These are phyloP conservation scores for Ramularia collo-cygni DNA, from an alignment of 2,329 filamentous ascomycete species.

Conservation along the genomic window DNA sequence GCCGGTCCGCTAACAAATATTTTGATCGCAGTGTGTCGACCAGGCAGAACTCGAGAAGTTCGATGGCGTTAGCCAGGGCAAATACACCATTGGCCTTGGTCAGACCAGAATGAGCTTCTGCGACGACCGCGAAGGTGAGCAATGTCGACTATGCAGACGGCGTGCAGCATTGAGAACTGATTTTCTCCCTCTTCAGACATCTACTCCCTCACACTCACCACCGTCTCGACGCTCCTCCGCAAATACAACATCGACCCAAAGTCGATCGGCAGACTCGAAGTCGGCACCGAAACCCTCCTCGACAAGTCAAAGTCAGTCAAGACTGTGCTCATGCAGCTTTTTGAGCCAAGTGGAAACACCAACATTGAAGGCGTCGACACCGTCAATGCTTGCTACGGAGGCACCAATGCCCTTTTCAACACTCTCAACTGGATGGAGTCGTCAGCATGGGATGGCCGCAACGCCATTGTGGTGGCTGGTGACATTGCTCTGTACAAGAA, in stretches of 20 bases:
- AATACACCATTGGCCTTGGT: conserved; percentile 50
- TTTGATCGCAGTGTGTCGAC: conserved; percentile 42
- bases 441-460: conserved; percentile 47
- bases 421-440: conserved; percentile 49
- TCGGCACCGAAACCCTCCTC: conserved; percentile 48
- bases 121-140: conserved; percentile 46
- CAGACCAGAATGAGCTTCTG: conserved; percentile 52
- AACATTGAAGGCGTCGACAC: conserved; percentile 50
- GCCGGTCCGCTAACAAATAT: no score
- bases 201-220: conserved; percentile 48
- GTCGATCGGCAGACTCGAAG: conserved; percentile 46
- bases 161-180: neutral
- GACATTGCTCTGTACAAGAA: conserved; percentile 51
- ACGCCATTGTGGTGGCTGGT: conserved; percentile 47
- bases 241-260: conserved; percentile 48
- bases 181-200: conserved; percentile 35
- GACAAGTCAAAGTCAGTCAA: conserved; percentile 52
- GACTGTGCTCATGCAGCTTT: conserved; percentile 49
- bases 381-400: conserved; percentile 49
- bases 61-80: conserved; percentile 46
- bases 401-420: conserved; percentile 50
- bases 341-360: conserved; percentile 45
- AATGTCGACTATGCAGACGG: conserved; percentile 6
- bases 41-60: conserved; percentile 49
- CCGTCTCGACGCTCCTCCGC: conserved; percentile 45